These are phyloP conservation scores for Oenanthe sinensis DNA, from an alignment of 129 eudicot genomes.

Conservation along the genomic window DNA sequence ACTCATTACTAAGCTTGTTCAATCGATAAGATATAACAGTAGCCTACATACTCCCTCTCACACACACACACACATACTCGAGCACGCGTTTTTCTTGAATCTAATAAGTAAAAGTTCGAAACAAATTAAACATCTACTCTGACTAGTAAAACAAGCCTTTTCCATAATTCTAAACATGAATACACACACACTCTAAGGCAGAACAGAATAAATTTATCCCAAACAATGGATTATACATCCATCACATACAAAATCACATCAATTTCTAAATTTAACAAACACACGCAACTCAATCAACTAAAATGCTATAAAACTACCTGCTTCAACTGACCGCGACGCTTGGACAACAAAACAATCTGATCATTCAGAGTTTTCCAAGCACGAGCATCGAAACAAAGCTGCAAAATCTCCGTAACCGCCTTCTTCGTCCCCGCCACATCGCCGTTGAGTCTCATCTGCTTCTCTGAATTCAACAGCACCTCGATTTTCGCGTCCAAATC, in stretches of 20 bases:
- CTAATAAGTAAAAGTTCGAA: no score
- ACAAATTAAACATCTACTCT: not conserved
- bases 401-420: conserved; percentile 64
- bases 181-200: not conserved
- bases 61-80: no score
- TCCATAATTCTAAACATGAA: not conserved
- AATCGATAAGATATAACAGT: no score
- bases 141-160: not conserved
- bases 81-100: not conserved
- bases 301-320: not conserved
- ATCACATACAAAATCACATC: not conserved
- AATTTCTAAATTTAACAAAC: not conserved
- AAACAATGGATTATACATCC: not conserved
- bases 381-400: conserved; percentile 63
- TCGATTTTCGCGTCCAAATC: conserved; percentile 70
- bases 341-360: conserved; percentile 74
- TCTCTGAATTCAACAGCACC: conserved; percentile 63
- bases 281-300: not conserved
- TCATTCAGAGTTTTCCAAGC: conserved; percentile 88
- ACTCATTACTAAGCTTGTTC: not conserved
- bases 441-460: conserved; percentile 75
- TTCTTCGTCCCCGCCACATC: conserved; percentile 67
- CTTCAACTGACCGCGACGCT: conserved; percentile 74
- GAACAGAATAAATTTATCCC: not conserved
- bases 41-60: no score